Conservation (phyloP, 2,329 filamentous ascomycete genomes). For the Ilyonectria mors-panacis region DNA sequence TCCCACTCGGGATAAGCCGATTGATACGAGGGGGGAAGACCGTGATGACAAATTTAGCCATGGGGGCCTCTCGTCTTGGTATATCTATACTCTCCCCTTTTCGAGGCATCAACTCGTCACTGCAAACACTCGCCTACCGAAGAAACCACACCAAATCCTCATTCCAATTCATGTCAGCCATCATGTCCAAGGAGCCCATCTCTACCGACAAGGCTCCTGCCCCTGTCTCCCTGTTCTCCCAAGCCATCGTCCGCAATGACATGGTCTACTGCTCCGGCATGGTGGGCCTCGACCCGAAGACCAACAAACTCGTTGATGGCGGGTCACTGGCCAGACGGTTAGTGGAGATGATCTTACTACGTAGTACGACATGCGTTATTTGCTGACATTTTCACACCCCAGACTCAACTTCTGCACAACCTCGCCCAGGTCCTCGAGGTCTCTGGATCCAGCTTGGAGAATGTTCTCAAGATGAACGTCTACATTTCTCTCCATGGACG, state of each 20-base stretch:
- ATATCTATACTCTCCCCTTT: too few species aligned
- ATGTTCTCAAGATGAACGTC: conserved; percentile 77
- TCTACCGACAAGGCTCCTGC: conserved; percentile 22
- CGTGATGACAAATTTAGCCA: too few species aligned
- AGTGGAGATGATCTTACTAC: background rate
- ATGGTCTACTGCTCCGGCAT: conserved; percentile 80
- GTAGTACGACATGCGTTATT: background rate
- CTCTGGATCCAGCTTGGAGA: conserved; percentile 70
- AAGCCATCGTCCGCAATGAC: conserved; percentile 74
- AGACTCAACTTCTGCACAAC: conserved; percentile 69
- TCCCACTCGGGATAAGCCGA: too few species aligned
- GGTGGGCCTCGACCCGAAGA: conserved; percentile 71
- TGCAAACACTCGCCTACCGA: too few species aligned
- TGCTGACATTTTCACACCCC: background rate
- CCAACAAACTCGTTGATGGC: conserved; percentile 67
- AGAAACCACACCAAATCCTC: too few species aligned
- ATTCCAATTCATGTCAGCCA: too few species aligned
- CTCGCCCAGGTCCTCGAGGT: conserved; percentile 71
- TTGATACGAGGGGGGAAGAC: too few species aligned
- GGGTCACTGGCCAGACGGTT: conserved; percentile 65
- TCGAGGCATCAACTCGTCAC: too few species aligned
- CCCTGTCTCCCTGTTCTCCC: conserved; percentile 68
- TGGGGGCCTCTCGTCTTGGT: too few species aligned
- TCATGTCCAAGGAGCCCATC: background rate
- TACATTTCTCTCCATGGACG: conserved; percentile 77